Conservation (phyloP, 352 stramenopile species). For the Stephanocyclus meneghinianus region DNA sequence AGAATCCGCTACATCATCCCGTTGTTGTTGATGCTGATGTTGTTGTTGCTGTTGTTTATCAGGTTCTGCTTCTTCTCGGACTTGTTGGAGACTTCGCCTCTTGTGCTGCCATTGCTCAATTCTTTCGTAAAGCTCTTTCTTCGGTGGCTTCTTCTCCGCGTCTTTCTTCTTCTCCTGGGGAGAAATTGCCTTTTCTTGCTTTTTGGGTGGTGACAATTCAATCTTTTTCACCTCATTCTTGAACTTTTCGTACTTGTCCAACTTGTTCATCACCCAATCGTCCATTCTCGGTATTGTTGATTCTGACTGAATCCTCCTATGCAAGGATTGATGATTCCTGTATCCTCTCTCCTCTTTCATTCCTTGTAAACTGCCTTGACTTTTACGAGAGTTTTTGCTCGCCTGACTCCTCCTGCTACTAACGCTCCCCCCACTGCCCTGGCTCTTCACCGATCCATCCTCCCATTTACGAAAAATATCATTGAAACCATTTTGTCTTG, state of each 20-base stretch:
- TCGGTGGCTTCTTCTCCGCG: neutral
- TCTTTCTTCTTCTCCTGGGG: neutral
- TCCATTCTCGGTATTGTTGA: conserved; percentile 8
- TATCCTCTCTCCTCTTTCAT: neutral
- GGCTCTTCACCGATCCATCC: neutral
- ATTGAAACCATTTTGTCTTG: neutral
- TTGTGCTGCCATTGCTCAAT: no score
- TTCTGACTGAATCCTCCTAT: neutral
- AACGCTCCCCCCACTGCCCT: neutral
- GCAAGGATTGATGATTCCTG: neutral
- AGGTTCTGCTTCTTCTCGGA: no score
- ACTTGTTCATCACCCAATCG: conserved; percentile 10
- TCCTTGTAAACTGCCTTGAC: neutral
- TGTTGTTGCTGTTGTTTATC: no score
- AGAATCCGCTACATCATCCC: no score
- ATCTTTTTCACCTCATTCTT: conserved; percentile 6
- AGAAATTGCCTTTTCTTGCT: neutral
- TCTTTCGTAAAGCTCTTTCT: neutral
- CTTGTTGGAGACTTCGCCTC: no score
- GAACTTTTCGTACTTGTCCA: conserved; percentile 19
- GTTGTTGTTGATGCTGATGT: no score
- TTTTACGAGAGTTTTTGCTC: neutral
- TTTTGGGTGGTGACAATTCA: conserved; percentile 2
- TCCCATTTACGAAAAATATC: conserved; percentile 9
- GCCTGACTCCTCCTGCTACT: neutral